Evolutionary conservation across 495 filamentous ascomycete genomes (phyloP), one percentile per base, ranked within the genome.

Genomic region (Neurospora sp.): DNA sequence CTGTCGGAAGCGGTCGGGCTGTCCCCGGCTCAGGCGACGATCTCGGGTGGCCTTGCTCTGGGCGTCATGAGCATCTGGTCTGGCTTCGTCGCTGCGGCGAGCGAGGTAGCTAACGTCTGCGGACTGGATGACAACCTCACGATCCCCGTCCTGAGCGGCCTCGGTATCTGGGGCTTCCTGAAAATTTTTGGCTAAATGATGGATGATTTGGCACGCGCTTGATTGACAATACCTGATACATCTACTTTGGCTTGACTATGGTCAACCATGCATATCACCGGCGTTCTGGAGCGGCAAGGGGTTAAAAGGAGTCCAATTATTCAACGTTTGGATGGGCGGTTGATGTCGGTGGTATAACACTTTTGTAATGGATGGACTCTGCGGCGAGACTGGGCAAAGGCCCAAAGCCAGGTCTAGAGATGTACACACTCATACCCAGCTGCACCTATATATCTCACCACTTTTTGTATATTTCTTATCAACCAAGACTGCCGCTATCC

Each of bases 81-180:
- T 17, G 96, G 96, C 8, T 77, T 98, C 41, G 89, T 95, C 71
- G 96, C 93, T 14, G 91, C 92, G 69, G 89, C 89, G 40, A 97
- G 93, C 79, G 96, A 99, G 82, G 93, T 95, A 39, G 86, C 97
- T 70, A 94, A 98, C 83, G 75, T 97, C 0, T 97, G 92, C 79
- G 91, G 93, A 38, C 93, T 92, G 92, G 96, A 99, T 79, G 96
- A 99, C 83, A 99, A 99, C 82, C 84, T 98, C 73, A 97, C 95
- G 42, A 99, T 99, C 80, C 96, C 96, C 14, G 89, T 97, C 45
- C 82, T 99, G 69, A 97, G 93, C 79, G 93, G 94, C 16, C 79
- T 96, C 17, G 95, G 96, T 9, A 89, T 99, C 69, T 97, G 92
- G 92, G 93, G 92, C 0, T 96, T 99, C 80, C 84, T 98, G 78